Percentiles rank a stretch among this genome's conserved stretches.
Evolutionary conservation across 2,329 filamentous ascomycete genomes (phyloP).

Genomic region (Beauveria australis): DNA sequence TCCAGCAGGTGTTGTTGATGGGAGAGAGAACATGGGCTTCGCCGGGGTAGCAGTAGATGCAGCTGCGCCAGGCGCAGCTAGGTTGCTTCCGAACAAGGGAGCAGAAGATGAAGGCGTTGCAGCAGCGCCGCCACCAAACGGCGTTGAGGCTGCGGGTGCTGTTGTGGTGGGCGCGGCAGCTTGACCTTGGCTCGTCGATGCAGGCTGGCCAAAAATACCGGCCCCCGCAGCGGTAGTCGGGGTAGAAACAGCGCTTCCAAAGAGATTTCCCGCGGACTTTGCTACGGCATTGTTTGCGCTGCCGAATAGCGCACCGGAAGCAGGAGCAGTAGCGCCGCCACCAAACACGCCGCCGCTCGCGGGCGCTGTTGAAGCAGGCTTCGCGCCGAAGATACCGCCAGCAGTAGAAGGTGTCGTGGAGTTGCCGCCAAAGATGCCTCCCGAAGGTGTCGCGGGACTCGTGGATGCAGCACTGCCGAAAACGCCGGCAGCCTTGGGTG

Average conservation of each 20-base stretch:
- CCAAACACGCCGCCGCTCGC: constrained; percentile 33
- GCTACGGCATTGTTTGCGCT: constrained; percentile 16
- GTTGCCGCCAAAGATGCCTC: constrained; percentile 18
- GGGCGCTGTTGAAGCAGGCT: constrained; percentile 16
- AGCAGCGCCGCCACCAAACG: constrained; percentile 23
- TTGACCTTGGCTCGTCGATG: background rate
- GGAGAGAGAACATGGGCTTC: constrained; percentile 40
- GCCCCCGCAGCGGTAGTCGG: constrained; percentile 16
- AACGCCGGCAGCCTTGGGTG: background rate
- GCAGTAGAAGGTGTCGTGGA: constrained; percentile 4
- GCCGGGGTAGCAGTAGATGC: constrained; percentile 27
- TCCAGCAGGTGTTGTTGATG: constrained; percentile 48
- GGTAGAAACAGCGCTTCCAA: constrained; percentile 16
- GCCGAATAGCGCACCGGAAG: constrained; percentile 35
- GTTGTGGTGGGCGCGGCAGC: constrained; percentile 15
- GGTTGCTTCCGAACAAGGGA: constrained; percentile 21
- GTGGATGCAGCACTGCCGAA: constrained; percentile 4
- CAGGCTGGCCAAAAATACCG: constrained; percentile 20
- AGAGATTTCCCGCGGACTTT: constrained; percentile 20
- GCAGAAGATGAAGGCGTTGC: background rate
- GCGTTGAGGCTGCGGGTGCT: constrained; percentile 19
- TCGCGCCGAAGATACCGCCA: constrained; percentile 15
- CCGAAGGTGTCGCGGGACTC: constrained; percentile 13
- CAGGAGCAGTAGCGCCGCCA: constrained; percentile 25
- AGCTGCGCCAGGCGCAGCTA: constrained; percentile 21